phyloP scores from a whole-genome alignment of 352 stramenopile genomes.

The Globisporangium viniferum region DNA sequence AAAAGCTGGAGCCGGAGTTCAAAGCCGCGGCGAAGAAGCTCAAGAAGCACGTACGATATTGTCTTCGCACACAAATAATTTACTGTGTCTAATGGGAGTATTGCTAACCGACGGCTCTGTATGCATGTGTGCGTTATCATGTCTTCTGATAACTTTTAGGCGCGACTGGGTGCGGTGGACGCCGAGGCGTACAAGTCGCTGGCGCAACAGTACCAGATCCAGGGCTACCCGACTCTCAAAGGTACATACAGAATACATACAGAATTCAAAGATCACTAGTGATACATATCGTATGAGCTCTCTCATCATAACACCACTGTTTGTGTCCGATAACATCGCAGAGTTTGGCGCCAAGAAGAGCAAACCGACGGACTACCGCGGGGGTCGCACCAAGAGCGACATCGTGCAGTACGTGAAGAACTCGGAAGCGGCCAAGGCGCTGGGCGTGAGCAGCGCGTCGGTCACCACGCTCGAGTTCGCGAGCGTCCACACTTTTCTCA shows the following conservation, averaged over 20 bases:
- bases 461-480: conserved; percentile 49
- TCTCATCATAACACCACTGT: too few species aligned
- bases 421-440: conserved; percentile 63
- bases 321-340: conserved; percentile 1
- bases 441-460: conserved; percentile 50
- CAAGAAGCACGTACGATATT: conserved; percentile 53
- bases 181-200: conserved; percentile 56
- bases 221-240: conserved; percentile 83
- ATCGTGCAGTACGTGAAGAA: conserved; percentile 76
- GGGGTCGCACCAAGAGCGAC: conserved; percentile 52
- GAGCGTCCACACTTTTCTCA: conserved; percentile 57
- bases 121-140: not conserved
- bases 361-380: conserved; percentile 68
- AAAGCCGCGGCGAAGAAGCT: conserved; percentile 85
- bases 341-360: conserved; percentile 83
- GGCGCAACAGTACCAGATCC: conserved; percentile 73
- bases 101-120: not conserved
- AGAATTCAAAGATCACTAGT: not conserved
- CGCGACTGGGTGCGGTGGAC: conserved; percentile 64
- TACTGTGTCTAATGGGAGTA: not conserved
- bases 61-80: not conserved
- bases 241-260: conserved; percentile 16
- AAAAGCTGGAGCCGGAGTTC: conserved; percentile 88
- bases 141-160: conserved; percentile 24
- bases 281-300: too few species aligned